phyloP scores from a whole-genome alignment of 2,329 filamentous ascomycete genomes.

The Chaetomium strumarium region DNA sequence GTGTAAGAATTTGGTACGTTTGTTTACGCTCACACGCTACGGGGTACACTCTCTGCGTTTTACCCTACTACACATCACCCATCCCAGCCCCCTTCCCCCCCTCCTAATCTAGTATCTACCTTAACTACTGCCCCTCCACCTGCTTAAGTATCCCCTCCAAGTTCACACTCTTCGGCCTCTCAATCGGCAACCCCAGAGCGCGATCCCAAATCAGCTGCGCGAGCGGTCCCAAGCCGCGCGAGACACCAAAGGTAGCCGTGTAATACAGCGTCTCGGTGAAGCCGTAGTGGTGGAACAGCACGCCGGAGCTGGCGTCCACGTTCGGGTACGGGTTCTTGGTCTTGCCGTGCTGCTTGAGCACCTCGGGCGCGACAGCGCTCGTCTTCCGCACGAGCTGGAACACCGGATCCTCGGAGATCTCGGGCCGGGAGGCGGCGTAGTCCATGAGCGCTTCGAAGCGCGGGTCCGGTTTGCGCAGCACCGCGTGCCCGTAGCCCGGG shows the following conservation, averaged over 20 bases:
- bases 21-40: no score
- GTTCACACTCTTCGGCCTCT: slow-evolving; percentile 97
- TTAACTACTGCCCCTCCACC: slow-evolving; percentile 41
- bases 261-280: slow-evolving; percentile 98
- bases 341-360: slow-evolving; percentile 93
- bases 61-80: not conserved
- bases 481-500: slow-evolving; percentile 91
- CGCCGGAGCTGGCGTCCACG: slow-evolving; percentile 87
- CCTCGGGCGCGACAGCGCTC: slow-evolving; percentile 81
- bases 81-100: not conserved
- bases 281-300: slow-evolving; percentile 96
- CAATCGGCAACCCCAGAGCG: slow-evolving; percentile 87
- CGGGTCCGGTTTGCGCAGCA: slow-evolving; percentile 93
- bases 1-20: no score
- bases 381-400: slow-evolving; percentile 94
- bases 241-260: slow-evolving; percentile 65
- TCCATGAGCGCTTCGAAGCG: slow-evolving; percentile 96
- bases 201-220: slow-evolving; percentile 96
- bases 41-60: no score
- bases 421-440: slow-evolving; percentile 77
- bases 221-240: slow-evolving; percentile 72
- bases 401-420: slow-evolving; percentile 80
- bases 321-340: slow-evolving; percentile 98
- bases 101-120: not conserved
- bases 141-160: slow-evolving; percentile 75